Conservation (phyloP, 2,329 filamentous ascomycete species). For the Teratosphaeria pseudoeucalypti region DNA sequence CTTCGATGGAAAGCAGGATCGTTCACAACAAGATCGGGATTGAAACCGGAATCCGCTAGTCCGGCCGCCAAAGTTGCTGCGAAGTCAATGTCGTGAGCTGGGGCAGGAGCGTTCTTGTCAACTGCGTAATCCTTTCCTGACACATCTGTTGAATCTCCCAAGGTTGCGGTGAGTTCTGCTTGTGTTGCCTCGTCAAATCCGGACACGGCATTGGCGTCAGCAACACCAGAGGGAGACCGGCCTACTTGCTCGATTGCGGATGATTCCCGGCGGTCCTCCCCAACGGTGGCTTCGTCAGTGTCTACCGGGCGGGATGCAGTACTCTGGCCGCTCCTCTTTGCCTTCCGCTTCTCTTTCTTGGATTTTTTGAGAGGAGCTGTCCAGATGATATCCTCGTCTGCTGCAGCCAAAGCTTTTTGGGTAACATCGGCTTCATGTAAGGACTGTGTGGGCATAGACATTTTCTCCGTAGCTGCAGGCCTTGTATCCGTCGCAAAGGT, state of each 20-base stretch:
- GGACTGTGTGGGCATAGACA: neutral
- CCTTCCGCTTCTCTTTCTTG: neutral
- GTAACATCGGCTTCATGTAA: neutral
- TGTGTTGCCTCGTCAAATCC: neutral
- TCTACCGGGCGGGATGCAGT: neutral
- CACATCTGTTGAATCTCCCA: neutral
- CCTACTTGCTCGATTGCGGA: neutral
- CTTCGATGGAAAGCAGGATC: constrained; percentile 28
- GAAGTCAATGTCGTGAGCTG: constrained; percentile 33
- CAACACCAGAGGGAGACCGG: neutral
- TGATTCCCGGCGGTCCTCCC: neutral
- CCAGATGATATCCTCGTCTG: neutral
- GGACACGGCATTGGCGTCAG: neutral
- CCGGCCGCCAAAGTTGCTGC: constrained; percentile 38
- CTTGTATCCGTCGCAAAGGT: neutral
- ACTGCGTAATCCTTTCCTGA: neutral
- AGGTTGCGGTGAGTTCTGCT: neutral
- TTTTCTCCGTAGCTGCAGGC: neutral
- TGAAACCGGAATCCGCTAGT: constrained; percentile 36
- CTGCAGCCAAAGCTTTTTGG: neutral
- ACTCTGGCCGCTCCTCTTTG: neutral
- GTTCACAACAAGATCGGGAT: constrained; percentile 35
- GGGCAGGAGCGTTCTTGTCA: neutral
- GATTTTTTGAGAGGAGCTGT: neutral
- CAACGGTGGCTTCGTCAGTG: neutral